Evolutionary conservation across 164 flowering plant species (phyloP).

Genomic region (Annona squamosa): DNA sequence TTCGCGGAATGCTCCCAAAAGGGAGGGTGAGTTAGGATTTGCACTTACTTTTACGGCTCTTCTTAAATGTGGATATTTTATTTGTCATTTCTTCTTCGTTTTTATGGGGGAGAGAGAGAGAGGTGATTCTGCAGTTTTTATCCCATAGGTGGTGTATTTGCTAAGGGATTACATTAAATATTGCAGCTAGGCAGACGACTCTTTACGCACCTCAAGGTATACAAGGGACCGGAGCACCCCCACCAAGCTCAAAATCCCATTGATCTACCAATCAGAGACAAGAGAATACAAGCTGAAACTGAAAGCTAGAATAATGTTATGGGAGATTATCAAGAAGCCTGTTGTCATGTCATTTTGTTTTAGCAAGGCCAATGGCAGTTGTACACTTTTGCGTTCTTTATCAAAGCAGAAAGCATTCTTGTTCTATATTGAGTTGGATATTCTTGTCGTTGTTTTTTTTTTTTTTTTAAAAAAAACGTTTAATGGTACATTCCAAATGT

Average conservation of each 20-base stretch:
- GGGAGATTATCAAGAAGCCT: background rate
- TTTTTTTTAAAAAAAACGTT: too few relatives aligned
- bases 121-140: background rate
- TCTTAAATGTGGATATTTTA: background rate
- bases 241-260: conserved; percentile 87
- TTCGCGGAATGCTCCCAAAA: conserved; percentile 99
- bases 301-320: conserved; percentile 3
- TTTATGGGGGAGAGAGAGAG: background rate
- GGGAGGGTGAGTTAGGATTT: conserved; percentile 62
- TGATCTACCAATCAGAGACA: conserved; percentile 88
- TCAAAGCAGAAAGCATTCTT: too few relatives aligned
- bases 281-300: conserved; percentile 59
- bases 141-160: background rate
- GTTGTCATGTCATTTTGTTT: too few relatives aligned
- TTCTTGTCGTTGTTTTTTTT: too few relatives aligned
- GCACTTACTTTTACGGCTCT: too few relatives aligned
- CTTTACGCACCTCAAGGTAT: conserved; percentile 92
- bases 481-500: too few relatives aligned
- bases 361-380: too few relatives aligned
- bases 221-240: conserved; percentile 88
- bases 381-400: too few relatives aligned
- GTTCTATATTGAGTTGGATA: too few relatives aligned
- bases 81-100: background rate
- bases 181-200: conserved; percentile 90
- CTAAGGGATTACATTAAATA: conserved; percentile 3